Evolutionary conservation across 768 basidiomycete species (phyloP), one percentile per base, ranked within the genome.

Genomic region (Tricholoma flavovirens): DNA sequence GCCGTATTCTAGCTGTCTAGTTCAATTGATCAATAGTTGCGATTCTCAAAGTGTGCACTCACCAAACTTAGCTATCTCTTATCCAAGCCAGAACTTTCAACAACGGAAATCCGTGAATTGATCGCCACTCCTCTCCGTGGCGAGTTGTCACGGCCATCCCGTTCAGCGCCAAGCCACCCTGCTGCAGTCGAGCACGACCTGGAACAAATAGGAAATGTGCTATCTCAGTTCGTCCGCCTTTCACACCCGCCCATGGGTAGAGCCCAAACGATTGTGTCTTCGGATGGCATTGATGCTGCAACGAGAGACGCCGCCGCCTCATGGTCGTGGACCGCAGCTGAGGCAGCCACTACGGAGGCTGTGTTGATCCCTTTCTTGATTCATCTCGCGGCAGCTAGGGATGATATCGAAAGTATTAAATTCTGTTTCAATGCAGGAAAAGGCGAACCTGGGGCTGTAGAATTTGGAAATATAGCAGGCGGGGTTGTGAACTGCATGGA

Each of bases 61-160:
- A 80, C 92, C 12, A 98, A 98, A 72, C 78, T 98, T 14, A 81
- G 88, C 46, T 98, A 97, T 66, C 81, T 98, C 12, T 78, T 97
- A 32, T 91, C 91, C 5, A 96, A 97, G 67, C 76, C 87, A 0
- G 88, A 92, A 63, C 80, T 96, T 6, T 77, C 81, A 0, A 65
- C 75, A 2, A 67, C 75, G 17, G 82, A 92, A 71, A 81, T 98
- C 45, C 84, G 92, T 53, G 75, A 83, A 38, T 78, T 96, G 19
- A 81, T 97, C 55, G 75, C 82, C 11, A 83, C 79, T 32, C 88
- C 95, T 3, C 76, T 97, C 10, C 91, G 94, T 6, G 94, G 94
- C 46, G 94, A 98, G 69, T 83, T 98, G 40, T 93, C 89, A 0
- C 77, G 80, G 21, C 65, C 75, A 12, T 67, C 80, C 6, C 71